Percentiles rank a stretch among this genome's conserved stretches.
Conservation (phyloP, 1,284 basidiomycete species). For the Ceratobasidium sp. region DNA sequence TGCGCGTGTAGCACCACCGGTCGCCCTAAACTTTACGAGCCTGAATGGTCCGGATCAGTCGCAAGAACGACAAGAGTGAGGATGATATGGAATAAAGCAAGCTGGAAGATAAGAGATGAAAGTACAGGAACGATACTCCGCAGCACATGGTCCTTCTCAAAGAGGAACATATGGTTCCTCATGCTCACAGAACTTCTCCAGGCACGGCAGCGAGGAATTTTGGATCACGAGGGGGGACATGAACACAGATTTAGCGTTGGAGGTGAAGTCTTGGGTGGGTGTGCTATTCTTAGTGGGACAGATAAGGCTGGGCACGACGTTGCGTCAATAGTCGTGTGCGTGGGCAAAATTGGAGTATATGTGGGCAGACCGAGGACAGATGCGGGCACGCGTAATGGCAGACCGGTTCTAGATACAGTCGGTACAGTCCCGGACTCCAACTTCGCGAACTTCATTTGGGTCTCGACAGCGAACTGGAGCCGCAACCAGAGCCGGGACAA, state of each 20-base stretch:
- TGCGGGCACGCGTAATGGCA: too few species aligned
- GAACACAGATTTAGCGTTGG: not conserved
- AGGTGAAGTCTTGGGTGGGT: not conserved
- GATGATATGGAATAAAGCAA: too few species aligned
- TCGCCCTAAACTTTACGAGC: too few species aligned
- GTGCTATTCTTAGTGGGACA: slow-evolving; percentile 1
- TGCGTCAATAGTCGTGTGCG: not conserved
- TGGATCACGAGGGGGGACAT: not conserved
- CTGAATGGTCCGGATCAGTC: too few species aligned
- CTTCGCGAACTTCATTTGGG: too few species aligned
- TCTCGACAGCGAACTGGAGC: not conserved
- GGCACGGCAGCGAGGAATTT: slow-evolving; percentile 7
- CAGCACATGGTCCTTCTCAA: not conserved
- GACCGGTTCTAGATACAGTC: too few species aligned
- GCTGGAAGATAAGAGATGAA: too few species aligned
- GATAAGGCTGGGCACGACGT: not conserved
- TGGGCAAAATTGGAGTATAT: not conserved
- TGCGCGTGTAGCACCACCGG: not conserved
- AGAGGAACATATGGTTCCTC: not conserved
- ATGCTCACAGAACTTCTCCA: slow-evolving; percentile 8
- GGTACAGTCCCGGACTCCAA: too few species aligned
- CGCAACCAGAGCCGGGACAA: not conserved
- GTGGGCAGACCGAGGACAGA: not conserved
- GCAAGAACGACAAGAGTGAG: too few species aligned
- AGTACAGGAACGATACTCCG: not conserved